Conservation (phyloP, 345 rosid genomes). For the Aurinia saxatilis region DNA sequence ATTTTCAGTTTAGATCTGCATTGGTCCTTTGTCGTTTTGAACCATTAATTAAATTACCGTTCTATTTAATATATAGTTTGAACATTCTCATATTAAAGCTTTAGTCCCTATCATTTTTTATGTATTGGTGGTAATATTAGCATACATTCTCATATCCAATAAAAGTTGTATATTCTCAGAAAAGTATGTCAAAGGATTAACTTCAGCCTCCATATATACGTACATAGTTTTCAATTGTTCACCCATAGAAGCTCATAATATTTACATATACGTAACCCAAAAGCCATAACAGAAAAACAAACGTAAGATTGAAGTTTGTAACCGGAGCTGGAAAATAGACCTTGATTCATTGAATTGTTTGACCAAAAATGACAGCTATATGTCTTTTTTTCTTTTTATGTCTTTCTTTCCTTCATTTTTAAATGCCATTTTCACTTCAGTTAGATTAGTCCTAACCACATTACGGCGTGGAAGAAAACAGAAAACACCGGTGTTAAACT, state of each 20-base stretch:
- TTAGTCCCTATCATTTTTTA: neutral
- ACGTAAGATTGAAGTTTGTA: conserved; percentile 1
- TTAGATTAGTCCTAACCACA: no score
- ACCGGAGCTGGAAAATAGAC: neutral
- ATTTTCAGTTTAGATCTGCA: conserved; percentile 11
- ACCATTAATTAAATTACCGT: neutral
- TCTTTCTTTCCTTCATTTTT: no score
- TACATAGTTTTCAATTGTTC: neutral
- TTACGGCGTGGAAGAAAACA: no score
- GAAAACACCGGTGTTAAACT: no score
- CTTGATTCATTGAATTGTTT: conserved; percentile 14
- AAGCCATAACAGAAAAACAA: neutral
- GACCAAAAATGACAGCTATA: conserved; percentile 16
- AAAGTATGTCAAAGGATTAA: neutral
- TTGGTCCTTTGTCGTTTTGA: neutral
- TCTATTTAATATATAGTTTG: neutral
- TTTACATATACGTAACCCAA: neutral
- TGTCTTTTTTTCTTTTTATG: neutral
- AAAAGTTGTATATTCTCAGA: neutral
- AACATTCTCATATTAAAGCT: neutral
- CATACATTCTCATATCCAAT: no score
- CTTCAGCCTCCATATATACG: neutral
- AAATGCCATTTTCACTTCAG: no score
- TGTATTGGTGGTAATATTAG: no score
- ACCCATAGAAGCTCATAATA: neutral